Evolutionary conservation across 257 asterid species (phyloP).

Genomic region (Cynanchum wilfordii): DNA sequence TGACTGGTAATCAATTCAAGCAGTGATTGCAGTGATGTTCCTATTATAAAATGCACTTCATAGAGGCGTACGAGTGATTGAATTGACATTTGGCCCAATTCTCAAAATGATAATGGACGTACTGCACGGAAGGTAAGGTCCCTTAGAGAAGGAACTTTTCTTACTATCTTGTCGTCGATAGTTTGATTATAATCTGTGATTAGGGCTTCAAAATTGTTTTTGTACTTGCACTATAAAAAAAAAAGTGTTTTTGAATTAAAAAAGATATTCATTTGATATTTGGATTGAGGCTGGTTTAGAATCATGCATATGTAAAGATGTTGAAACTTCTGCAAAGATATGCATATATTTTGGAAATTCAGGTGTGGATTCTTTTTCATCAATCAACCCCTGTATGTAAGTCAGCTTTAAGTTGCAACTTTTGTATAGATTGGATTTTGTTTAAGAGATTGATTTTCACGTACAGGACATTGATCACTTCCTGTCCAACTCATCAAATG

Average conservation of each 20-base stretch:
- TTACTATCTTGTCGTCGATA: constrained; percentile 2
- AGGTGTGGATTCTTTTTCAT: neutral
- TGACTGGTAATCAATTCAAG: constrained; percentile 78
- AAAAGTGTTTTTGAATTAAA: neutral
- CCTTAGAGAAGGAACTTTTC: neutral
- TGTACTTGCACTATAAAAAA: neutral
- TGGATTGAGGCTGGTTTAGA: neutral
- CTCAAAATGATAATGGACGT: constrained; percentile 49
- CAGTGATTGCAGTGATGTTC: constrained; percentile 65
- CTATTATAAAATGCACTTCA: constrained; percentile 50
- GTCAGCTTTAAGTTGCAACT: neutral
- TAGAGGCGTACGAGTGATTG: constrained; percentile 63
- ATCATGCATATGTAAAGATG: neutral
- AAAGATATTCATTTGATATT: neutral
- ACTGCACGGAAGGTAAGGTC: constrained; percentile 67
- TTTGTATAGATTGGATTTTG: neutral
- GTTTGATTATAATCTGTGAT: neutral
- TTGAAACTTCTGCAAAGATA: neutral
- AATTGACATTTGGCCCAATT: constrained; percentile 77
- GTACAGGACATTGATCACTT: constrained; percentile 63
- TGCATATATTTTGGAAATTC: neutral
- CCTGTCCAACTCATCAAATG: constrained; percentile 70
- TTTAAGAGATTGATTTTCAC: constrained; percentile 11
- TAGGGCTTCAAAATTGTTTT: neutral
- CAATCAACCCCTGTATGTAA: neutral